Evolutionary conservation across 164 flowering plant genomes (phyloP).

Genomic region (Amborella trichopoda): DNA sequence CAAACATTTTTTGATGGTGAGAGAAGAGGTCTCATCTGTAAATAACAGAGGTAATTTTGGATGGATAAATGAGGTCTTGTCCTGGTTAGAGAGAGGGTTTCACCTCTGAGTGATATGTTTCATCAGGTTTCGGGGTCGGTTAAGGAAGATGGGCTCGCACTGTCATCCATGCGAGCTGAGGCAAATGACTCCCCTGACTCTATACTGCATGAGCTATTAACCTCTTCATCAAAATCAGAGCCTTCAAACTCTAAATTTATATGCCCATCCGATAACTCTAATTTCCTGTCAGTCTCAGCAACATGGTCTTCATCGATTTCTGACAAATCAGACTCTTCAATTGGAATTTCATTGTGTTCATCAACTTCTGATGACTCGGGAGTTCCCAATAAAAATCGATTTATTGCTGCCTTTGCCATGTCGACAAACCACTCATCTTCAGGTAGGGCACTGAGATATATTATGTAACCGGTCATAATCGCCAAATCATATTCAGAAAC

Average conservation of each 20-base stretch:
- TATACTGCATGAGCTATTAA: constrained; percentile 48
- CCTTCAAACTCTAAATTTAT: too few relatives aligned
- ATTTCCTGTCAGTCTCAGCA: constrained; percentile 30
- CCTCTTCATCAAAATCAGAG: constrained; percentile 58
- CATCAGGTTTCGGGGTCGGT: constrained; percentile 49
- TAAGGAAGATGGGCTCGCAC: constrained; percentile 46
- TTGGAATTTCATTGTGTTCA: background rate
- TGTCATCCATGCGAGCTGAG: constrained; percentile 77
- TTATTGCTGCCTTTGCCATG: constrained; percentile 77
- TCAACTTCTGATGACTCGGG: constrained; percentile 55
- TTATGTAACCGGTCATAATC: too few relatives aligned
- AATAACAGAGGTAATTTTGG: background rate
- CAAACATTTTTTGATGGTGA: too few relatives aligned
- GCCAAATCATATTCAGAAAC: too few relatives aligned
- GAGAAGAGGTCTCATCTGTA: too few relatives aligned
- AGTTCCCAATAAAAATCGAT: constrained; percentile 56
- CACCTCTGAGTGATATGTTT: too few relatives aligned
- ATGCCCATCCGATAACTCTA: too few relatives aligned
- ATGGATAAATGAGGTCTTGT: background rate
- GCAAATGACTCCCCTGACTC: constrained; percentile 73
- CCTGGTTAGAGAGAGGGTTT: background rate
- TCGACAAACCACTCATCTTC: constrained; percentile 94
- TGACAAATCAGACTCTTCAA: too few relatives aligned
- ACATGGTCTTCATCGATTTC: constrained; percentile 55
- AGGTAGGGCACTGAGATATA: constrained; percentile 68